Evolutionary conservation across 768 basidiomycete species (phyloP), one percentile per base, ranked within the genome.

Genomic region (Collybiopsis luxurians): DNA sequence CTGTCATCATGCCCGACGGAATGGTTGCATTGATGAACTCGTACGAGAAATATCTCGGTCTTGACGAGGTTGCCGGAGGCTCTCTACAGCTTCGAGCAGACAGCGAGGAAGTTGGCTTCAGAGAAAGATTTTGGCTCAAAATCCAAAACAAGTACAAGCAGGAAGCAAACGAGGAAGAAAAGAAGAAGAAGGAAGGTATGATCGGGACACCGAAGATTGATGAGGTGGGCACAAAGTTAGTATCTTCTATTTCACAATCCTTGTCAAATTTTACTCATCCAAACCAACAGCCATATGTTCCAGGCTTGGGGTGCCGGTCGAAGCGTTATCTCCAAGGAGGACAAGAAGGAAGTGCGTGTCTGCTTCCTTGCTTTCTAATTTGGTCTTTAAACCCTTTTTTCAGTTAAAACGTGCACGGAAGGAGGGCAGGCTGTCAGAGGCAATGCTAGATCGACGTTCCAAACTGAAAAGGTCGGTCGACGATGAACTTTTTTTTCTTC

Each of bases 41-140:
- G 10, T 95, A 95, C 65, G 92, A 94, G 67, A 95, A 88, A 66
- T 95, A 91, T 69, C 80, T 97, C 43, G 71, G 84, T 51, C 75
- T 95, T 42, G 94, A 96, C 63, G 91, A 95, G 64, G 85, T 90
- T 27, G 92, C 93, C 7, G 92, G 94, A 21, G 92, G 92, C 1
- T 70, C 82, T 38, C 69, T 95, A 53, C 80, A 87, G 55, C 75
- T 96, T 34, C 78, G 94, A 53, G 92, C 89, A 10, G 94, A 97
- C 66, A 88, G 85, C 60, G 91, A 94, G 53, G 85, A 86, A 60
- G 87, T 92, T 26, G 93, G 90, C 3, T 94, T 94, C 66, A 75
- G 79, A 46, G 93, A 96, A 66, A 79, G 91, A 12, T 97, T 94
- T 69, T 90, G 86, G 83, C 82, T 95, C 56, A 92, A 92, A 73